These are phyloP conservation scores for Fraxinus paxiana DNA, from an alignment of 305 asterid species.

Conservation along the genomic window DNA sequence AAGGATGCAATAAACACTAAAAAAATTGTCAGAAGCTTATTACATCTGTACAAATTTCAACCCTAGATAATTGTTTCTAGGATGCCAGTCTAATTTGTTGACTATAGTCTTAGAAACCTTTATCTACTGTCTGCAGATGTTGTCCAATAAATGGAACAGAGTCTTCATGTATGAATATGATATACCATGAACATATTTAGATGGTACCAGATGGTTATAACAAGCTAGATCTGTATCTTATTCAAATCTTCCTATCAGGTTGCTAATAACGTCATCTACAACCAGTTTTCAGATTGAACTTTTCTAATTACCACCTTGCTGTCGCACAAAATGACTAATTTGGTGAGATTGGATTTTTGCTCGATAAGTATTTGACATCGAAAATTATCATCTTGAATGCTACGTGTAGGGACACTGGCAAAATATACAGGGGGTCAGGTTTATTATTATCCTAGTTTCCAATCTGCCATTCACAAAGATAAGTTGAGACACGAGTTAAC, in stretches of 20 bases:
- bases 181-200: not conserved
- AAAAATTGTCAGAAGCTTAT: conserved; percentile 4
- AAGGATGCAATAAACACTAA: not conserved
- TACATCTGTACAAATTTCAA: conserved; percentile 9
- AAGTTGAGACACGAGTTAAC: conserved; percentile 72
- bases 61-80: conserved; percentile 8
- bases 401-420: conserved; percentile 74
- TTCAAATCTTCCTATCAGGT: not conserved
- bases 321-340: not conserved
- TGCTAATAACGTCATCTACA: not conserved
- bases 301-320: not conserved
- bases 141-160: not conserved
- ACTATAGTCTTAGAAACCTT: not conserved
- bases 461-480: conserved; percentile 59
- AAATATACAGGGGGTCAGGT: conserved; percentile 98
- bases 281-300: conserved; percentile 4
- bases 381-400: conserved; percentile 25
- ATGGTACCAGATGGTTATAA: not conserved
- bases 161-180: too few relatives aligned
- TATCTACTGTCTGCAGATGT: conserved; percentile 1
- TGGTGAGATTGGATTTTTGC: conserved; percentile 5
- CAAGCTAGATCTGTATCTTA: not conserved
- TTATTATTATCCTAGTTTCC: conserved; percentile 82
- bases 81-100: not conserved
- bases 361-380: conserved; percentile 9